phyloP scores from a whole-genome alignment of 768 basidiomycete genomes.

The Boletus subcaerulescens region DNA sequence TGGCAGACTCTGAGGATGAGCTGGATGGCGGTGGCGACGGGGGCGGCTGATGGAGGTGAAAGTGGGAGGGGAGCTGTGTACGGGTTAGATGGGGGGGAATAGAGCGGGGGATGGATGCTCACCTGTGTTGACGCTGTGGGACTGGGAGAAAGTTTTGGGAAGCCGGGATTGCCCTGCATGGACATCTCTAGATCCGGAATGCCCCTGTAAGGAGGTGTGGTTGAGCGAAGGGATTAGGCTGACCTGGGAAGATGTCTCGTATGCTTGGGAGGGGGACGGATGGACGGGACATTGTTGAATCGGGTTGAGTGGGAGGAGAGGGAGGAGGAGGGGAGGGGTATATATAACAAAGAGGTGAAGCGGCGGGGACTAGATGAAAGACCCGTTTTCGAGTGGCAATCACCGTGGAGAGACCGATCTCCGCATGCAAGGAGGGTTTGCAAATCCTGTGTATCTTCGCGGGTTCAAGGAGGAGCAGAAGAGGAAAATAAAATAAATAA shows the following conservation, averaged over 20 bases:
- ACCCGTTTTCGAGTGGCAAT: constrained; percentile 26
- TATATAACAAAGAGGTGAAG: constrained; percentile 9
- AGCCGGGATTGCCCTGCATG: constrained; percentile 6
- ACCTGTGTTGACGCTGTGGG: constrained; percentile 2
- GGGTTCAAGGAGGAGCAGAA: constrained; percentile 3
- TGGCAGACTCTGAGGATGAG: constrained; percentile 29
- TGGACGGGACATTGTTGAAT: constrained; percentile 21
- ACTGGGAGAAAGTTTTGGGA: neutral
- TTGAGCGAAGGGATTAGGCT: neutral
- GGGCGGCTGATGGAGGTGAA: constrained; percentile 10
- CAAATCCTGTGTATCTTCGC: constrained; percentile 23
- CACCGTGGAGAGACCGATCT: constrained; percentile 24
- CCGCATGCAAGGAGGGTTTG: constrained; percentile 10
- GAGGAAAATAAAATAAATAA: neutral
- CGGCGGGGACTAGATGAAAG: constrained; percentile 22
- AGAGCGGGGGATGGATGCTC: constrained; percentile 3
- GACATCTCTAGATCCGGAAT: constrained; percentile 20
- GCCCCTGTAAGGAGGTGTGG: constrained; percentile 6
- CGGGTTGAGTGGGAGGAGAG: neutral
- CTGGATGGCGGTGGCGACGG: constrained; percentile 27
- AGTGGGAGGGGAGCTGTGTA: constrained; percentile 2
- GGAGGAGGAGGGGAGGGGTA: neutral
- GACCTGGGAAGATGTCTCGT: constrained; percentile 56
- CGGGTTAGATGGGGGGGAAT: neutral
- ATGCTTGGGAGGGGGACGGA: constrained; percentile 46